Evolutionary conservation across 805 yeast species (phyloP), one percentile per base, ranked within the genome.

Genomic region (Grigorovia jiainica): DNA sequence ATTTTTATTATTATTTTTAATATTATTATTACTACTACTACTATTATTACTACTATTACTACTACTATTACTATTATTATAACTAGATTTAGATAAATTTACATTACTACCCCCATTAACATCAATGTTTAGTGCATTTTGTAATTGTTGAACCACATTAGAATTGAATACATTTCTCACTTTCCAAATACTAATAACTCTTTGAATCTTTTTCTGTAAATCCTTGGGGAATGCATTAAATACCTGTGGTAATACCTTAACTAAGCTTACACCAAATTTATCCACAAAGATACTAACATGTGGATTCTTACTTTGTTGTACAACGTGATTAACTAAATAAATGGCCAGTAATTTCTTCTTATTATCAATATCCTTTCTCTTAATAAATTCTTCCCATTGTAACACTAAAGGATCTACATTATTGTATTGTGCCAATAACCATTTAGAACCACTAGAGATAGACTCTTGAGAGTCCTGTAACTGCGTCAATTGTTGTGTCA

Each of bases 131-230:
- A 58, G 41, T 23, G 47, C 44, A 7, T 46, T 41, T 19, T 59
- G 61, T 16, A 71, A 57, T 9, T 52, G 53, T 13, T 47, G 37
- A 39, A 68, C 49, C 16, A n/a, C 27, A 6, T 19, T 17, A 25
- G 32, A 24, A 23, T 25, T 18, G 17, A 80, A 79, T 0, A 81
- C 72, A n/a, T 57, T 58, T 40, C 89, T 64, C 51, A 76, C 76
- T 32, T 68, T 67, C 87, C 87, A 81, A n/a, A 81, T 83, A 31
- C 65, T 69, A 15, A 77, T 65, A 15, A 81, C 77, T 30, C 87
- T 66, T 34, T 65, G 71, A 9, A 79, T 69, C 42, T 77, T 75
- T 37, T 70, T 71, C 45, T 69, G 68, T 9, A 72, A 60, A n/a
- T 70, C 74, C 30, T 53, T 42, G 11, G 68, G 64, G n/a, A 63